These are phyloP conservation scores for Syzygium malaccense DNA, from an alignment of 441 rosid species.

Conservation along the genomic window DNA sequence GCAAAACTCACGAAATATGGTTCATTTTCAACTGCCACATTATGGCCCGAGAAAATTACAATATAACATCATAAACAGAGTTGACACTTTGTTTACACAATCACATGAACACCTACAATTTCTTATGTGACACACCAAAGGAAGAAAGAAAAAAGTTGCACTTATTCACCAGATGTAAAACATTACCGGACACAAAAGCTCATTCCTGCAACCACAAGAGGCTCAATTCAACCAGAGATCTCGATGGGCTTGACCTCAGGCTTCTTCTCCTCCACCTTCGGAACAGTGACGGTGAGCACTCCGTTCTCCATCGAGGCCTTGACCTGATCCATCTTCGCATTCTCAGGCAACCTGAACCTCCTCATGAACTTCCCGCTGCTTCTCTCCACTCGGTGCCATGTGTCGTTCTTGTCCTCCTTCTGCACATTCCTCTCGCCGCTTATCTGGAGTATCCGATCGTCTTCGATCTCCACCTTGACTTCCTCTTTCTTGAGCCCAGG, in stretches of 20 bases:
- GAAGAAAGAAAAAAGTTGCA: too few species aligned
- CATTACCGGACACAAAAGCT: too few species aligned
- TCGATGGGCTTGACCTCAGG: conserved; percentile 3
- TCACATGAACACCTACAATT: too few species aligned
- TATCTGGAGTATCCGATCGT: conserved; percentile 30
- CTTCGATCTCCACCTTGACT: conserved; percentile 37
- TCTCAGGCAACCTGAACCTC: conserved; percentile 5
- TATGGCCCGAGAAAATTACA: neutral
- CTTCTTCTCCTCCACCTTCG: conserved; percentile 1
- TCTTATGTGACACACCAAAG: too few species aligned
- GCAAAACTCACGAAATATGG: neutral
- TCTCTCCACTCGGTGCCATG: conserved; percentile 5
- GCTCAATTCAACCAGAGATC: neutral
- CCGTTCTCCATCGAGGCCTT: conserved; percentile 3
- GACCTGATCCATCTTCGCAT: neutral
- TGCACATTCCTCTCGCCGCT: conserved; percentile 44
- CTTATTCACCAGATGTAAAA: too few species aligned
- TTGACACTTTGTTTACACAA: too few species aligned
- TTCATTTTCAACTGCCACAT: neutral
- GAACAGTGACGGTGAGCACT: neutral
- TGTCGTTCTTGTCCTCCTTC: conserved; percentile 20
- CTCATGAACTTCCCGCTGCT: conserved; percentile 6
- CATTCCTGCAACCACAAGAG: too few species aligned
- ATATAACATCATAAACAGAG: too few species aligned
- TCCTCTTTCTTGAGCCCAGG: conserved; percentile 39